Conservation (phyloP, 2,329 filamentous ascomycete genomes). For the Aspergillus neotritici region DNA sequence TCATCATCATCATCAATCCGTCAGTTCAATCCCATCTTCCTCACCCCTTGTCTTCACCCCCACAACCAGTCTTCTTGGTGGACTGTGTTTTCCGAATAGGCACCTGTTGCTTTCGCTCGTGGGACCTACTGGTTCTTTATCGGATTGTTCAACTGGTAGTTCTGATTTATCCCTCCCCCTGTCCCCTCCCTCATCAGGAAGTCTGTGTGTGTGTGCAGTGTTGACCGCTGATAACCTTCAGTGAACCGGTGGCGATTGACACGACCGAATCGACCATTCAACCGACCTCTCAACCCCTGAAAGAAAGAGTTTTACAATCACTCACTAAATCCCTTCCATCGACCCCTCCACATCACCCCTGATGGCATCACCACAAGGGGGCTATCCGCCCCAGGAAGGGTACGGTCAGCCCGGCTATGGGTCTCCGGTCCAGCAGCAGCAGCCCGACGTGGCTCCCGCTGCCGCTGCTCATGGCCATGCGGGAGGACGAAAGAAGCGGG, state of each 20-base stretch:
- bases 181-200: no score
- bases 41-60: no score
- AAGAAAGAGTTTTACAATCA: neutral
- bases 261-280: neutral
- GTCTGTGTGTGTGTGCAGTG: no score
- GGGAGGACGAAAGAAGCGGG: conserved; percentile 69
- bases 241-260: no score
- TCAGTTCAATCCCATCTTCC: conserved; percentile 7
- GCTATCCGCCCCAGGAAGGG: conserved; percentile 47
- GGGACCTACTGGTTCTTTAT: no score
- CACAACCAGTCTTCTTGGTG: no score
- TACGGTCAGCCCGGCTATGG: conserved; percentile 42
- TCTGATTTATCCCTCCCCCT: no score
- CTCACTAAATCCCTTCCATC: no score
- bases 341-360: conserved; percentile 8
- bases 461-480: conserved; percentile 29
- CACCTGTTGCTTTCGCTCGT: no score
- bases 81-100: no score
- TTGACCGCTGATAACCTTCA: no score
- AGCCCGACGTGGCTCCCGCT: conserved; percentile 26
- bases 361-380: conserved; percentile 50
- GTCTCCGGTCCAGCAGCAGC: conserved; percentile 34
- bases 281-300: neutral
- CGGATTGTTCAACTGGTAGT: no score
- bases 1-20: conserved; percentile 3